A percentile compares a stretch with the other conserved stretches of the same genome.
Evolutionary conservation across 2,329 filamentous ascomycete species (phyloP).

Genomic region (Dactylellina sp.): DNA sequence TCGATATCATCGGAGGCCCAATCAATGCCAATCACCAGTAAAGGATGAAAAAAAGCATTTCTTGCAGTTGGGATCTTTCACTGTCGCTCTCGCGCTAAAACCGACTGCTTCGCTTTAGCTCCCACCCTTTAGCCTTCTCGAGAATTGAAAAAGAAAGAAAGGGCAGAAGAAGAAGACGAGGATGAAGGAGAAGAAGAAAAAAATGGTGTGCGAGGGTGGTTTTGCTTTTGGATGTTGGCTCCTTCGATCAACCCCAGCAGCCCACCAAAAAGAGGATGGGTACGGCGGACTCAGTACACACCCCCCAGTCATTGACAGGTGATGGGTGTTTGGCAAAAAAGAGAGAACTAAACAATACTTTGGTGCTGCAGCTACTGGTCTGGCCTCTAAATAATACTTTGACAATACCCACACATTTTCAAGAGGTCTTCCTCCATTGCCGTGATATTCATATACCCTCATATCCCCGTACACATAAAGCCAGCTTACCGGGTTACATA

Average conservation of each 20-base stretch:
- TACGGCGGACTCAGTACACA: neutral
- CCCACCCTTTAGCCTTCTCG: slow-evolving; percentile 9
- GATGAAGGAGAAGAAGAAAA: slow-evolving; percentile 18
- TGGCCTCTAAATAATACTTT: slow-evolving; percentile 54
- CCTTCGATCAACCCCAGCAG: slow-evolving; percentile 39
- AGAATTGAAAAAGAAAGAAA: slow-evolving; percentile 25
- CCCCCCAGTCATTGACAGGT: slow-evolving; percentile 49
- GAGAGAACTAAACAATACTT: slow-evolving; percentile 35
- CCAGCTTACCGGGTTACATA: slow-evolving; percentile 24
- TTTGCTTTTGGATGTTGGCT: slow-evolving; percentile 54
- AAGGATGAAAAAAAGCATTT: slow-evolving; percentile 40
- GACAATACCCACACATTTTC: slow-evolving; percentile 41
- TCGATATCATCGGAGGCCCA: slow-evolving; percentile 45
- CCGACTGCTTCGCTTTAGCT: slow-evolving; percentile 47
- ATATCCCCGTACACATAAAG: slow-evolving; percentile 2
- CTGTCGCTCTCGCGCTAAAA: slow-evolving; percentile 55
- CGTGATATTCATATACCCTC: slow-evolving; percentile 38
- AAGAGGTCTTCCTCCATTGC: slow-evolving; percentile 19
- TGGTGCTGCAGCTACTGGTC: slow-evolving; percentile 22
- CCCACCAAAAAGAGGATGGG: slow-evolving; percentile 35
- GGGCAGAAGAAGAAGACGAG: slow-evolving; percentile 18
- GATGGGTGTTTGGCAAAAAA: slow-evolving; percentile 55
- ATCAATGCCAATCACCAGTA: slow-evolving; percentile 24
- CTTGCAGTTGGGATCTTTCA: slow-evolving; percentile 55
- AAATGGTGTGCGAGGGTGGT: slow-evolving; percentile 48